Evolutionary conservation across 148 eudicot genomes (phyloP), one percentile per base, ranked within the genome.

Genomic region (Rhododendron henanense): DNA sequence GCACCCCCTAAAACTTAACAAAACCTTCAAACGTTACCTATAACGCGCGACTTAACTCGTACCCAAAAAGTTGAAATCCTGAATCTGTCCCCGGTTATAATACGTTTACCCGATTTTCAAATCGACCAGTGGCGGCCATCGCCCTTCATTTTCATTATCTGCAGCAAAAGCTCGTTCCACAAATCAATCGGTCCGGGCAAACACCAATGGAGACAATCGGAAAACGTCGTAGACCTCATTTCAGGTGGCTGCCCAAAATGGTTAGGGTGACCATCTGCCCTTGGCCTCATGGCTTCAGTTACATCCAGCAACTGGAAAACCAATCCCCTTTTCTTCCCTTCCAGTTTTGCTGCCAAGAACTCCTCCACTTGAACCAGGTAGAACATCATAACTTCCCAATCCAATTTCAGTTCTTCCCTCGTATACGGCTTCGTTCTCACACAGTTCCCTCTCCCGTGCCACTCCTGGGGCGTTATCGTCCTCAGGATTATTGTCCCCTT

Each of bases 171-270:
- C 41, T 87, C 88, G 65, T 85, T 87, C 91, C 91, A 89, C 9
- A 79, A 15, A 61, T 89, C 91, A 63, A 94, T 89, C 3, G 96
- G 93, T 7, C 96, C 96, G 16, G 95, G 95, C 78, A 94, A 71
- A 33, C 96, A 94, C 96, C 96, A 94, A 89, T 92, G 93, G 35
- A 92, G 92, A 87, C 96, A 94, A 77, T 92, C 94, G 83, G 90
- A 89, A 28, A 28, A 1, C 82, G 88, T 81, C 2, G 79, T 88
- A 74, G 73, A 90, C 47, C 90, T 91, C 85, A 84, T 88, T 25
- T 91, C 79, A 28, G 94, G 89, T 85, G 88, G 89, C 71, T 91
- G 94, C 28, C 94, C 93, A 61, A 85, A 55, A 89, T 45, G 86
- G 90, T 90, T 81, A 71, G 94, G 85, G 9, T 89, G 87, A 41